Base-by-base conservation (phyloP, 2,329 filamentous ascomycete genomes). In the Atkinsonella texensis region DNA sequence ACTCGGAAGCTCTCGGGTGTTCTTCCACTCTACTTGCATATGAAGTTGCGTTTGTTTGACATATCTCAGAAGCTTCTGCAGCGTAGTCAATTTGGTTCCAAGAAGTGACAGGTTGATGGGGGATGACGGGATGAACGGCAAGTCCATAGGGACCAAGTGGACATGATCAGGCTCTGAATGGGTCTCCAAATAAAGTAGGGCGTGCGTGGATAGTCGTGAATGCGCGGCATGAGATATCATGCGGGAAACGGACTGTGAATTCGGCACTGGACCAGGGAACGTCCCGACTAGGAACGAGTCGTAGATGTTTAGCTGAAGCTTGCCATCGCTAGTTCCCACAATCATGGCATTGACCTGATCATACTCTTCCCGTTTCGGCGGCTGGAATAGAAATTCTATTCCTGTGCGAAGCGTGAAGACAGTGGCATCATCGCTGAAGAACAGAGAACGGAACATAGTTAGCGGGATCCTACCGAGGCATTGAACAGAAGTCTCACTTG, bases 31-130 rank as follows among this genome's bases (percentile, higher is more conserved):
- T 3, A 82, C 76, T 23, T 83, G 73, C 71, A 96, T 87, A 57
- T 91, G 87, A 35, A 80, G 74, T 55, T 93, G 81, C 0, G 86
- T 83, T 63, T 95, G 88, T 52, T 81, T 82, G 44, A 95, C 77
- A 63, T 98, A 97, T 47, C 89, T 77, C 8, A 96, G 71, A 12
- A 97, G 68, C 56, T 93, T 95, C 60, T 95, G 88, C 15, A 97
- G 69, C 43, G 88, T 87, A 0, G 90, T 94, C 4, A 89, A 85
- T 60, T 94, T 95, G 15, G 85, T 89, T 0, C 90, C 85, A 12
- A 97, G 74, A 4, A 95, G 75, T 31, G 90, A 87, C 2, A 97
- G 72, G 61, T 94, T 87, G 52, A 89, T 80, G 3, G 87, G 87
- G 2, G 83, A 84, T 13, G 83, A 83, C 3, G 83, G 82, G 46